Evolutionary conservation across 768 basidiomycete species (phyloP).

Genomic region (Leccinum subgranulosum): DNA sequence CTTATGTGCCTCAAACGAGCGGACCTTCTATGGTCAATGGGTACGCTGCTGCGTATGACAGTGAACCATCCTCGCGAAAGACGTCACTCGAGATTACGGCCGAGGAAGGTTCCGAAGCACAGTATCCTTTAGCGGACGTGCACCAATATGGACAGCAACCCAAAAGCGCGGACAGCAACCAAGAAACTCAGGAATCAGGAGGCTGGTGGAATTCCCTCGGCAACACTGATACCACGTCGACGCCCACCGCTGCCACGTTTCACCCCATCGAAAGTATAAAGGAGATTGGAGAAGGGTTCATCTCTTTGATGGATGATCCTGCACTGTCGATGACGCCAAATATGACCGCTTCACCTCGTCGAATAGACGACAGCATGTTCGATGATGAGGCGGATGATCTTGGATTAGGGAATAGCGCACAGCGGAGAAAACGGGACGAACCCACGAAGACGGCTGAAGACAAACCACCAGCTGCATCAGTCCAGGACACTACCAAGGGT

Average conservation of each 20-base stretch:
- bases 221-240: constrained; percentile 41
- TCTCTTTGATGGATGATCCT: constrained; percentile 76
- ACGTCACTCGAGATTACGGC: constrained; percentile 29
- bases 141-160: constrained; percentile 5
- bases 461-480: constrained; percentile 18
- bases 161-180: constrained; percentile 28
- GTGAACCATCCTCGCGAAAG: constrained; percentile 27
- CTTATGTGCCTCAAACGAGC: constrained; percentile 27
- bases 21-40: constrained; percentile 34
- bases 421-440: constrained; percentile 32
- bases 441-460: constrained; percentile 29
- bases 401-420: constrained; percentile 78
- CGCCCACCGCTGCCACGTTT: constrained; percentile 72
- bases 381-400: constrained; percentile 80
- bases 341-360: constrained; percentile 7
- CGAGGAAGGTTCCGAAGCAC: constrained; percentile 23
- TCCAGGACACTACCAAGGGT: constrained; percentile 14
- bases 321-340: constrained; percentile 40
- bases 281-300: constrained; percentile 57
- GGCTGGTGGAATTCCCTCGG: constrained; percentile 63
- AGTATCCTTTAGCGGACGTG: neutral
- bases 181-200: constrained; percentile 37
- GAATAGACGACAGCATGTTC: constrained; percentile 8
- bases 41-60: constrained; percentile 35
- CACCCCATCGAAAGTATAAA: constrained; percentile 46